Percentiles rank a stretch among this genome's conserved stretches.
Conservation (phyloP, 768 basidiomycete genomes). For the Melanogaster broomeanus region DNA sequence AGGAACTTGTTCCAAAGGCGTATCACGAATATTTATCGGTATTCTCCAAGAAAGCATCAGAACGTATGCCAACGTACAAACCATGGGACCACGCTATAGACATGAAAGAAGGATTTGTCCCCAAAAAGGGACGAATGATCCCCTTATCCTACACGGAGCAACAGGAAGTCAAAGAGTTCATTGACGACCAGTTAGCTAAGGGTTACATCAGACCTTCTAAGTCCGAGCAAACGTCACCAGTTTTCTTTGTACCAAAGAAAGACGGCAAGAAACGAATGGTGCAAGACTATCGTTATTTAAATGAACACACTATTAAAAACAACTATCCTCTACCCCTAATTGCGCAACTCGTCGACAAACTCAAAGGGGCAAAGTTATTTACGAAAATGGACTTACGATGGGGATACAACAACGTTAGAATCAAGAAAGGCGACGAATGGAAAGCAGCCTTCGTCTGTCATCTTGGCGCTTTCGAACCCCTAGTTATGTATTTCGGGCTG, state of each 20-base stretch:
- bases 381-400: slow-evolving; percentile 5
- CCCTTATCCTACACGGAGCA: no score
- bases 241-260: slow-evolving; percentile 19
- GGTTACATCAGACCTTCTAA: slow-evolving; percentile 16
- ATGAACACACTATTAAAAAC: no score
- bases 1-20: not conserved
- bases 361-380: not conserved
- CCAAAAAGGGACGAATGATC: not conserved
- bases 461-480: slow-evolving; percentile 39
- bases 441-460: slow-evolving; percentile 43
- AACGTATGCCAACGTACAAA: not conserved
- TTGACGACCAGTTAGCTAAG: no score
- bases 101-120: no score
- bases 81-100: slow-evolving; percentile 8
- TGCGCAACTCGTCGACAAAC: no score
- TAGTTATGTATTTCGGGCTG: no score
- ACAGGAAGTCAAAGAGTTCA: no score
- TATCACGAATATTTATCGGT: not conserved
- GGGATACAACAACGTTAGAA: slow-evolving; percentile 39
- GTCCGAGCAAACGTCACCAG: slow-evolving; percentile 7
- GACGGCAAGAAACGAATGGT: slow-evolving; percentile 9
- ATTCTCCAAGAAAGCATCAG: slow-evolving; percentile 1
- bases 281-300: slow-evolving; percentile 19
- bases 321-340: not conserved
- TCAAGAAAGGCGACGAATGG: slow-evolving; percentile 44